Evolutionary conservation across 116 monocot genomes (phyloP).

Genomic region (Zostera marina): DNA sequence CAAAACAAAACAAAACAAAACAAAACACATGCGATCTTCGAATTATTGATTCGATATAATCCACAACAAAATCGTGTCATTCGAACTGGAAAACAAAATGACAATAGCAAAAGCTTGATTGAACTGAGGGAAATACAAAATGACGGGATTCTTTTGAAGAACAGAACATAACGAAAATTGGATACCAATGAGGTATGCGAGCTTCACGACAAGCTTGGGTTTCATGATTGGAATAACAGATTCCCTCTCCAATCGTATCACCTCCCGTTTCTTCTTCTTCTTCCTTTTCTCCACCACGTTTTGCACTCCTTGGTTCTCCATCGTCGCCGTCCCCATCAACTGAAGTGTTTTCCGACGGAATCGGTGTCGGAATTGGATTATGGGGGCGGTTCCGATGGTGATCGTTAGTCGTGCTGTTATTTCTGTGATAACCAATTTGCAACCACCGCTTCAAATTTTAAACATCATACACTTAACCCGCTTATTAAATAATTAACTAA

Average conservation of each 20-base stretch:
- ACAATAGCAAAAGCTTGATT: neutral
- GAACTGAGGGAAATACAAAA: neutral
- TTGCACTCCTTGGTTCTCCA: neutral
- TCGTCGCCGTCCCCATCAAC: neutral
- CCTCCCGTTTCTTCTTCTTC: slow-evolving; percentile 35
- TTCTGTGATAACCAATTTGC: too few relatives aligned
- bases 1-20: neutral
- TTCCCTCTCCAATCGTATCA: slow-evolving; percentile 58
- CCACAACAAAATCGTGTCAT: too few relatives aligned
- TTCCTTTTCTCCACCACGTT: neutral
- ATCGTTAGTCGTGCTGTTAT: too few relatives aligned
- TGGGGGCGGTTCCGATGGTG: too few relatives aligned
- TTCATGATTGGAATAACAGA: slow-evolving; percentile 79
- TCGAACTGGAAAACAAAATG: neutral
- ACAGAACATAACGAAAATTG: neutral
- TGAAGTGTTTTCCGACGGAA: too few relatives aligned
- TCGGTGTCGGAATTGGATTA: too few relatives aligned
- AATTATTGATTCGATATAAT: too few relatives aligned
- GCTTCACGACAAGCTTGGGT: slow-evolving; percentile 76
- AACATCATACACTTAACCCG: too few relatives aligned
- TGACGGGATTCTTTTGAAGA: neutral
- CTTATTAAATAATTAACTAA: too few relatives aligned
- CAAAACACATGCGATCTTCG: neutral
- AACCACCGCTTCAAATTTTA: too few relatives aligned
- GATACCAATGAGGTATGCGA: slow-evolving; percentile 66